phyloP scores from a whole-genome alignment of 192 early-diverging fungal species.

The Backusella circina region DNA sequence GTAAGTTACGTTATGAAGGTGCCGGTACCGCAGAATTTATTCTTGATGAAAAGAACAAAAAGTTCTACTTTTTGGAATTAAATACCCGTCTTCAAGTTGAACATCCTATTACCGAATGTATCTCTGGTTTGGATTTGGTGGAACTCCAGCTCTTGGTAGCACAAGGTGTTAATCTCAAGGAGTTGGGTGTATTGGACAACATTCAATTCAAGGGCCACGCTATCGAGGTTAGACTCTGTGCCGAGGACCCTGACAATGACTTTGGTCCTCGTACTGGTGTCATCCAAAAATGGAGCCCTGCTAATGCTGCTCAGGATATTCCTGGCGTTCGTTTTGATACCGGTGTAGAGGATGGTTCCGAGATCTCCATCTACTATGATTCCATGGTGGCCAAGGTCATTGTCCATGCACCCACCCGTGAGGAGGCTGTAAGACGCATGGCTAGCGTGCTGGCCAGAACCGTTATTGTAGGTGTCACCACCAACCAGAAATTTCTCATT shows the following conservation, averaged over 20 bases:
- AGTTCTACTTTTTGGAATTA: conserved; percentile 61
- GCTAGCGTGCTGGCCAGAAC: conserved; percentile 37
- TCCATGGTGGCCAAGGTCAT: conserved; percentile 62
- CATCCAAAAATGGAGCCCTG: conserved; percentile 46
- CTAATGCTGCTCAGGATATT: conserved; percentile 19
- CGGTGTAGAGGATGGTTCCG: conserved; percentile 48
- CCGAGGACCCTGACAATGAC: conserved; percentile 57
- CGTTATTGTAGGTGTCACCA: conserved; percentile 51
- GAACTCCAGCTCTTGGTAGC: conserved; percentile 53
- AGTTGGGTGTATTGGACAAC: conserved; percentile 54
- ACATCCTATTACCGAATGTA: conserved; percentile 56
- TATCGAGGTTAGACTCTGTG: conserved; percentile 54
- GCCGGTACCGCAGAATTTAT: conserved; percentile 62
- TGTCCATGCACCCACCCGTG: conserved; percentile 55
- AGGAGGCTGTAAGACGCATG: conserved; percentile 46
- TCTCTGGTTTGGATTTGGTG: conserved; percentile 55
- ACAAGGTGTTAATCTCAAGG: conserved; percentile 53
- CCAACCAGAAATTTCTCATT: conserved; percentile 55
- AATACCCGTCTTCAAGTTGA: conserved; percentile 65
- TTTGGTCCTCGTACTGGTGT: conserved; percentile 51
- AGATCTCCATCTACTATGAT: conserved; percentile 57
- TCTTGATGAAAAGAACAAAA: conserved; percentile 39
- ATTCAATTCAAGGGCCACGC: conserved; percentile 54
- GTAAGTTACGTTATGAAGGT: conserved; percentile 45
- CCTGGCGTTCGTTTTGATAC: conserved; percentile 47